Evolutionary conservation across 1,139 yeast genomes (phyloP).

Genomic region (Hemisphaericaspora lyxosophila): DNA sequence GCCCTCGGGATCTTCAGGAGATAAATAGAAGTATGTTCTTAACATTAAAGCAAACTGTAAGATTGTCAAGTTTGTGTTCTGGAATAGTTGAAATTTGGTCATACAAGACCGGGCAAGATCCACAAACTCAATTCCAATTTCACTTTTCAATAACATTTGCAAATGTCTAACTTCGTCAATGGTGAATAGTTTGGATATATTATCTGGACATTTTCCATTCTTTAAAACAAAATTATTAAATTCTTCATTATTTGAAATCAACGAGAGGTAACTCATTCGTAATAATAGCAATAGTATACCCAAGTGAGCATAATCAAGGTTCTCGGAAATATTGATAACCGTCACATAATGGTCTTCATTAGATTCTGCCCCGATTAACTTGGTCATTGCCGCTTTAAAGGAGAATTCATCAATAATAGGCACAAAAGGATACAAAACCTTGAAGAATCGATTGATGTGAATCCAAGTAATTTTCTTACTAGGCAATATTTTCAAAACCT

Average conservation of each 20-base stretch:
- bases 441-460: constrained; percentile 43
- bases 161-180: constrained; percentile 26
- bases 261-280: constrained; percentile 24
- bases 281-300: constrained; percentile 24
- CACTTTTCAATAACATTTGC: constrained; percentile 41
- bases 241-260: constrained; percentile 30
- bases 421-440: constrained; percentile 40
- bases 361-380: constrained; percentile 20
- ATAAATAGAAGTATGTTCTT: constrained; percentile 41
- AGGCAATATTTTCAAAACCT: constrained; percentile 39
- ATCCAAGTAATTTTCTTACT: constrained; percentile 40
- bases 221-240: constrained; percentile 20
- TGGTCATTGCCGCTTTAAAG: constrained; percentile 16
- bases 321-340: constrained; percentile 16
- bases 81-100: constrained; percentile 23
- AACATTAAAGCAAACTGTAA: constrained; percentile 47
- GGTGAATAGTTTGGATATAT: constrained; percentile 14
- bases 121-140: constrained; percentile 40
- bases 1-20: constrained; percentile 54
- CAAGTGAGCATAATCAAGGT: constrained; percentile 23
- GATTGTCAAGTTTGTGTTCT: constrained; percentile 22
- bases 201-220: constrained; percentile 17
- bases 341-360: constrained; percentile 17
- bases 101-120: constrained; percentile 34
- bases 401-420: constrained; percentile 48